Conservation (phyloP, 495 filamentous ascomycete genomes). For the Penicillium steckii region DNA sequence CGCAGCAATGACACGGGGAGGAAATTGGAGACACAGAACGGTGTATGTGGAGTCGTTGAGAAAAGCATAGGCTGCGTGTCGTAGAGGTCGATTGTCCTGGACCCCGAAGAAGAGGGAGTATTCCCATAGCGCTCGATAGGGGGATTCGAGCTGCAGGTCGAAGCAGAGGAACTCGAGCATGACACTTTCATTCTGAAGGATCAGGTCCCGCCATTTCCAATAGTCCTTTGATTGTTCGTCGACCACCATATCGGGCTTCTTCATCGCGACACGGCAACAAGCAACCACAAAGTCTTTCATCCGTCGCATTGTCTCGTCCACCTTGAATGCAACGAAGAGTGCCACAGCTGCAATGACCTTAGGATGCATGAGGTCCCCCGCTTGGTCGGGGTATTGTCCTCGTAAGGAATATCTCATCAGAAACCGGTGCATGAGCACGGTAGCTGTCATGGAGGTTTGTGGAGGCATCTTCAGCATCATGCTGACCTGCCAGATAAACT, state of each 20-base stretch:
- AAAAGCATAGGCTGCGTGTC: constrained; percentile 87
- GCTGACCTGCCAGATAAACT: constrained; percentile 93
- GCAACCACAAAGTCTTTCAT: constrained; percentile 90
- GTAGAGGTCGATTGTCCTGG: constrained; percentile 69
- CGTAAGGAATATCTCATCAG: constrained; percentile 75
- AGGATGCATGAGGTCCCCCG: constrained; percentile 60
- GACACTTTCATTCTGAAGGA: constrained; percentile 85
- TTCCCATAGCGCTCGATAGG: constrained; percentile 78
- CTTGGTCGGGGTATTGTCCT: constrained; percentile 52
- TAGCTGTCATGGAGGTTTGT: constrained; percentile 86
- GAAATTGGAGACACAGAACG: constrained; percentile 78
- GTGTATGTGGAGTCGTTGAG: constrained; percentile 86
- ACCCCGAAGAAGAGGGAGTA: constrained; percentile 67
- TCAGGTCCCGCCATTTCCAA: constrained; percentile 94
- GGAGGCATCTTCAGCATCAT: constrained; percentile 91
- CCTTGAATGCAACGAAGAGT: constrained; percentile 92
- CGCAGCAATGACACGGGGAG: constrained; percentile 75
- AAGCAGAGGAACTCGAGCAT: constrained; percentile 92
- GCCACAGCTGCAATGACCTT: constrained; percentile 88
- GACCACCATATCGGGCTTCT: constrained; percentile 79
- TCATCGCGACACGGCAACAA: constrained; percentile 91
- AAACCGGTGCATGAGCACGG: constrained; percentile 91
- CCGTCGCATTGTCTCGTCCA: constrained; percentile 91
- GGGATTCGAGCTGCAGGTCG: constrained; percentile 82
- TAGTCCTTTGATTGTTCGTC: constrained; percentile 97